Base-by-base conservation (phyloP, 495 filamentous ascomycete species). In the Aspergillus wentii region DNA sequence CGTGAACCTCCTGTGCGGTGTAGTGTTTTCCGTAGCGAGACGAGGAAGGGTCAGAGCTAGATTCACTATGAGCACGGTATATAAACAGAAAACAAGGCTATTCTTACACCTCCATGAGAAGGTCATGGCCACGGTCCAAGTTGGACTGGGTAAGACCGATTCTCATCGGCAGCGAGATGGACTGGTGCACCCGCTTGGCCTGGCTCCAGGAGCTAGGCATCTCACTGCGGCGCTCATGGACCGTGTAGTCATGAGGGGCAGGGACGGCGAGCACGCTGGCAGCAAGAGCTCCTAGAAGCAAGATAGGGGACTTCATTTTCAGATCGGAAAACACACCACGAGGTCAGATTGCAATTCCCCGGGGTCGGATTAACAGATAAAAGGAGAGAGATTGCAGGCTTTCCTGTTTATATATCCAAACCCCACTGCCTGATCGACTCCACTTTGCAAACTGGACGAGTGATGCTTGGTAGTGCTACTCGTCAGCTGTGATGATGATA, bases 111-210 rank as follows among this genome's bases (percentile, higher is more conserved):
- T 71, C 59, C 71, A 77, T 76, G 4, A 79, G 57, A 21, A 72
- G 68, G 10, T 73, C 71, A 41, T 78, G 69, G 0, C 64, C 74
- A 17, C 55, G 51, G 31, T 77, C 66, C 16, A 78, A 35, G 31
- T 79, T 79, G 18, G 60, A 60, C 50, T 80, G 75, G 4, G 60
- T 60, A 45, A 80, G 49, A 5, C 72, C 76, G 32, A 80, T 77
- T 30, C 74, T 65, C 17, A 80, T 67, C 1, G 75, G 73, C 13
- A 80, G 56, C 6, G 65, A 48, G 3, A 64, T 47, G 10, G 49
- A 43, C 5, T 40, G 45, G 13, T 62, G 39, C 16, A 69, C 35
- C 31, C 49, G 54, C 26, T 51, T 48, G 8, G 41, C 49, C 37
- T 62, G 47, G 17, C 35, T 33, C 67, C 65, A 72, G 8, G 50